A percentile compares a stretch with the other conserved stretches of the same genome.
Conservation (phyloP, 2,329 filamentous ascomycete species). For the Penicillium sp. region DNA sequence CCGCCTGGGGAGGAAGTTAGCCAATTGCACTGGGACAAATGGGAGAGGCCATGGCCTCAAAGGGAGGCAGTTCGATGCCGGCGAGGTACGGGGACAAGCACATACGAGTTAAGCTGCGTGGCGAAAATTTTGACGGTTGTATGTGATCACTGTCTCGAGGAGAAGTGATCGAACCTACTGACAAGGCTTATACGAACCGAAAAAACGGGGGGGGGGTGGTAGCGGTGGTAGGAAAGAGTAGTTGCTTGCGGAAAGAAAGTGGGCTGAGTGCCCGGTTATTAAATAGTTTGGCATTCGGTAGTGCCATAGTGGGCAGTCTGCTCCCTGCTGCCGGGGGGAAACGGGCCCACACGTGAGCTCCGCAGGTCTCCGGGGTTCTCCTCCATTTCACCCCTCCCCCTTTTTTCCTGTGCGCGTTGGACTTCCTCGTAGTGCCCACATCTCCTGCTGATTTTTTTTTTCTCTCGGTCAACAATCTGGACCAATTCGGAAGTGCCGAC, state of each 20-base stretch:
- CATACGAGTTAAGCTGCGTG: slow-evolving; percentile 96
- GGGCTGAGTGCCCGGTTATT: neutral
- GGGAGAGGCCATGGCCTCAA: neutral
- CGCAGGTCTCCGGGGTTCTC: slow-evolving; percentile 14
- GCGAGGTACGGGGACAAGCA: slow-evolving; percentile 25
- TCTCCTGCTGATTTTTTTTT: neutral
- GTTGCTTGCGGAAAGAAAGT: slow-evolving; percentile 9
- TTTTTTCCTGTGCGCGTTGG: neutral
- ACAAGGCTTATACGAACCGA: slow-evolving; percentile 33
- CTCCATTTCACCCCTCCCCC: neutral
- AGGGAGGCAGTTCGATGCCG: neutral
- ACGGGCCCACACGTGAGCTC: slow-evolving; percentile 12
- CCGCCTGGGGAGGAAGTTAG: slow-evolving; percentile 58
- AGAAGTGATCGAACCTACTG: slow-evolving; percentile 56
- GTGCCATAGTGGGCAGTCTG: neutral
- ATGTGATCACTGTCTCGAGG: slow-evolving; percentile 61
- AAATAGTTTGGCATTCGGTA: slow-evolving; percentile 6
- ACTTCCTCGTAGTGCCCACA: neutral
- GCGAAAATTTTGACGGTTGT: slow-evolving; percentile 92
- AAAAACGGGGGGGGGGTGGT: slow-evolving; percentile 14
- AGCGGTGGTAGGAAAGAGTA: slow-evolving; percentile 18
- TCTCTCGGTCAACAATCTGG: neutral
- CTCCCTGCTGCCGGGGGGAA: no score
- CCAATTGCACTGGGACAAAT: slow-evolving; percentile 3
- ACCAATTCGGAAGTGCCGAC: neutral